Base-by-base conservation (phyloP, 2,329 filamentous ascomycete genomes). In the Talaromyces sp. region DNA sequence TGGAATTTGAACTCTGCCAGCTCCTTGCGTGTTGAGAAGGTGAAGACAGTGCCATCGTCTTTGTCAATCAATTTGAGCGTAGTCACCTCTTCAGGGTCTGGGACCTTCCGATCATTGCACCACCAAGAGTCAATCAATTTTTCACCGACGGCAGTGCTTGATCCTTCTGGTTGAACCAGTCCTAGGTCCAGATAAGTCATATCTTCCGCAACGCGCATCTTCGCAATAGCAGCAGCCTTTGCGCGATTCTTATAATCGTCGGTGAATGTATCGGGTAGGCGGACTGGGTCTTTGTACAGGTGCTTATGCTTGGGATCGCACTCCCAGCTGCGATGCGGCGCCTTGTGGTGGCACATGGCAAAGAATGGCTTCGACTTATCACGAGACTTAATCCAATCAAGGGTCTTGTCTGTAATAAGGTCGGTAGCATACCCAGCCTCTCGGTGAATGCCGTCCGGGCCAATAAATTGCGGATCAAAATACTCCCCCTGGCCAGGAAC, bases 341-440 rank as follows among this genome's bases (percentile, higher is more conserved):
- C 80, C 57, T 83, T 83, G 62, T 83, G 80, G 56, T 82, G 80
- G 60, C 79, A 82, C 80, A 83, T 82, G 39, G 81, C 58, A 59
- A 82, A 82, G 64, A 82, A 82, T 0, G 79, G 79, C 51, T 69
- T 69, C 1, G 50, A 37, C 4, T 52, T 56, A 36, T 70, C 67
- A 7, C 69, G 66, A 17, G 64, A 42, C 30, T 67, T 61, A 16
- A 81, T 73, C 60, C 70, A 80, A 24, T 74, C 60, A 4, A 82
- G 55, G 20, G 69, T 75, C 63, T 80, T 81, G 51, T 82, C 74
- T 0, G 78, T 80, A 53, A 82, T 81, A 53, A 82, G 75, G 32
- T 82, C 79, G 0, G 80, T 82, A 0, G 72, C 79, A 50, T 82
- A 82, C 0, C 80, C 80, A 0, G 60, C 52, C 22, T 70, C 69